phyloP scores from a whole-genome alignment of 768 basidiomycete genomes.

The Pleurotus platypus region DNA sequence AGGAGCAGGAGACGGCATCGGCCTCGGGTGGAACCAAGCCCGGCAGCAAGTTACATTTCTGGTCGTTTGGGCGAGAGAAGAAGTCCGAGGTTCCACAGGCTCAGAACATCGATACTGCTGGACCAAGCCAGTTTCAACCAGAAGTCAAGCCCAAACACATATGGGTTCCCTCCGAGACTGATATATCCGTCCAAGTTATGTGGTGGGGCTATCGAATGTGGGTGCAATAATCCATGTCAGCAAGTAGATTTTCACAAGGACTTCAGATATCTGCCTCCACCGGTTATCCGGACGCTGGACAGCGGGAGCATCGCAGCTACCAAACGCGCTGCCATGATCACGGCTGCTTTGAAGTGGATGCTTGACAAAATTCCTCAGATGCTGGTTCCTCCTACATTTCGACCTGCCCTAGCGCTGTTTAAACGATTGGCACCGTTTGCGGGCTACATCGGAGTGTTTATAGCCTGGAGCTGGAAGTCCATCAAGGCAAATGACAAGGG shows the following conservation, averaged over 20 bases:
- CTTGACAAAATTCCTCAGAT: conserved; percentile 59
- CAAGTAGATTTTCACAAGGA: not conserved
- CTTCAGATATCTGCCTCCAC: conserved; percentile 70
- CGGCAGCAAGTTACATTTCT: conserved; percentile 7
- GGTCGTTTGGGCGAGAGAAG: conserved; percentile 8
- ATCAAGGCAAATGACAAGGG: conserved; percentile 69
- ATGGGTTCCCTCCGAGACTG: conserved; percentile 74
- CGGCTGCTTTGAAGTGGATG: conserved; percentile 70
- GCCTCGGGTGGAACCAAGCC: conserved; percentile 12
- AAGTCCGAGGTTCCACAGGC: conserved; percentile 4
- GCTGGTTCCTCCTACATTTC: conserved; percentile 58
- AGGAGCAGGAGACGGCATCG: not conserved
- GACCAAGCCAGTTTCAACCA: conserved; percentile 11
- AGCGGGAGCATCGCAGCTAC: conserved; percentile 63
- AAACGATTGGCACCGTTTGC: conserved; percentile 61
- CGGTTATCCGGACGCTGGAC: conserved; percentile 62
- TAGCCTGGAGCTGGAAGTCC: conserved; percentile 76
- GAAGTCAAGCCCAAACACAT: conserved; percentile 20
- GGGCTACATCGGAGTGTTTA: conserved; percentile 71
- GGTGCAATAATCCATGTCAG: not conserved
- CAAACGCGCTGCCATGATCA: conserved; percentile 72
- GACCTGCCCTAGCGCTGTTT: conserved; percentile 53
- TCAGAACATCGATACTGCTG: not conserved
- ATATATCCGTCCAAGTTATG: conserved; percentile 68
- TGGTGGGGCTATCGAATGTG: conserved; percentile 81